Evolutionary conservation across 805 yeast genomes (phyloP).

Genomic region (Nematodospora valgi): DNA sequence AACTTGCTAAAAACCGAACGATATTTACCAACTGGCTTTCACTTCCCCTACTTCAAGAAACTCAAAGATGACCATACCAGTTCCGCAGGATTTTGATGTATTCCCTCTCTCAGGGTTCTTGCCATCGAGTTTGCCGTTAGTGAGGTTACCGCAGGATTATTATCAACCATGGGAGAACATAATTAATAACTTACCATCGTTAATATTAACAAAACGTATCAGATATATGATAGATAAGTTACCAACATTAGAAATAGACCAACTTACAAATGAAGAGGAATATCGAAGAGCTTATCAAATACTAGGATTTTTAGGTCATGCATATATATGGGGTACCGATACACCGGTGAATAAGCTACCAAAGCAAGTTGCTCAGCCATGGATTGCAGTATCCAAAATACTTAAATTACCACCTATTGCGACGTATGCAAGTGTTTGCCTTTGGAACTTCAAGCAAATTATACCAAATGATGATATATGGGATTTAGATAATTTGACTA

Average conservation of each 20-base stretch:
- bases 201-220: conserved; percentile 62
- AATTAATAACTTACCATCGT: conserved; percentile 64
- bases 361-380: conserved; percentile 63
- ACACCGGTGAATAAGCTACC: conserved; percentile 65
- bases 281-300: conserved; percentile 78
- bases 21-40: too few relatives aligned
- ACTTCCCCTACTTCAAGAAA: neutral
- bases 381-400: conserved; percentile 52
- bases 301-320: conserved; percentile 78
- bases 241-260: conserved; percentile 51
- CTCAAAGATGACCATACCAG: conserved; percentile 14
- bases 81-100: conserved; percentile 62
- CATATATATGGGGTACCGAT: conserved; percentile 83
- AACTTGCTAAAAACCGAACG: too few relatives aligned
- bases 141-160: conserved; percentile 55
- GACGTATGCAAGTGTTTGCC: conserved; percentile 80
- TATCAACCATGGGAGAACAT: conserved; percentile 77
- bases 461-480: conserved; percentile 42
- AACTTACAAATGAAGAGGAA: conserved; percentile 45
- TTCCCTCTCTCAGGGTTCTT: conserved; percentile 74
- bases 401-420: conserved; percentile 82
- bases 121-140: conserved; percentile 65
- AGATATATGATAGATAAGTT: conserved; percentile 62
- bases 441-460: conserved; percentile 81
- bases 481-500: conserved; percentile 68